Base-by-base conservation (phyloP, 495 filamentous ascomycete genomes). In the Apodospora peruviana region DNA sequence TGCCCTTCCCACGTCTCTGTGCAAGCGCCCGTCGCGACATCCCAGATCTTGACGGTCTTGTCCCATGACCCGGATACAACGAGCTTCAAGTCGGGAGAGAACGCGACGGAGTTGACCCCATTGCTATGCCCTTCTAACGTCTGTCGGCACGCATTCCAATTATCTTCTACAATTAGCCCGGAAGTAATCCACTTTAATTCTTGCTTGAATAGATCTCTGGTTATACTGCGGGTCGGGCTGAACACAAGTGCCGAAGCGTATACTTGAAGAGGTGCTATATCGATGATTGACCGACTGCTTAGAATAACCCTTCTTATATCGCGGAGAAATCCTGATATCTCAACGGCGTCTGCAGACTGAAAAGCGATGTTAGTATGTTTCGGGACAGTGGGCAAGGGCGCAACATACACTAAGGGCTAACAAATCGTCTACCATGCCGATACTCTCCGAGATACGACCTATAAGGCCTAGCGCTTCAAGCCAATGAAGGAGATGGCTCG, bases 401-500 rank as follows among this genome's bases (percentile, higher is more conserved):
- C 17, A 44, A 45, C 48, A 46, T 53, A 62, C 60, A 38, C 47
- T 18, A 10, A 56, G 40, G 9, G 40, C 35, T 17, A 48, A 46
- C 20, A 64, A 57, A 40, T 41, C 52, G 23, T 24, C 40, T 44
- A 65, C 54, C 34, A 48, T 59, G 17, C 25, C 39, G n/a, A 62
- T 20, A 12, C 60, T 46, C 47, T 67, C 52, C 7, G 57, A 64
- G 11, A 53, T 50, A 36, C 52, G 22, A 2, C 62, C 63, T 19
- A 74, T 17, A 25, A 68, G 52, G 45, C 62, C 59, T 67, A 56
- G 44, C 23, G 27, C 50, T 46, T 59, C 47, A 37, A 59, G 52
- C 57, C 57, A 59, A 43, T 56, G 62, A 14, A 80, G 60, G 34
- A 79, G 66, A 55, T 78, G 63, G 46, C 59, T 25, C 45, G 53